Evolutionary conservation across 2,329 filamentous ascomycete genomes (phyloP), one percentile per base, ranked within the genome.

Genomic region (Monilinia fructigena): DNA sequence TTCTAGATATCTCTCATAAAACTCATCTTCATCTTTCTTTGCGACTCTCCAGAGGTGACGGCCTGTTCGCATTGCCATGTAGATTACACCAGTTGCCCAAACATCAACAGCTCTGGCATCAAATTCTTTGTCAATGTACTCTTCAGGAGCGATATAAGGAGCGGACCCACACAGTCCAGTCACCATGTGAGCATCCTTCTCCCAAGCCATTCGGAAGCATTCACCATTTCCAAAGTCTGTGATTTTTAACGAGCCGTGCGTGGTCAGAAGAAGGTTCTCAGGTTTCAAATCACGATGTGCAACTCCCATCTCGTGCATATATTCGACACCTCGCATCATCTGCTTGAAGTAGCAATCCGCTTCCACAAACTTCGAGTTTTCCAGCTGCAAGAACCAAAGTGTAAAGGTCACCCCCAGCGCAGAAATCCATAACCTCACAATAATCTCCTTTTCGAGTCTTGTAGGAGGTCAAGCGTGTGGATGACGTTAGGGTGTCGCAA

Each of bases 341-440:
- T 99, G 95, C 80, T 98, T 97, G 83, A 99, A 99, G 78, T 95
- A 96, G 80, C 95, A 99, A 77, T 99, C 95, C 68, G 95, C 94
- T 79, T 99, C 95, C 68, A 87, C 83, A 40, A 40, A 96, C 92
- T 77, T 95, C 93, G 26, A 99, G 87, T 78, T 97, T 97, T 67
- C 92, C 92, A 48, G 93, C 92, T 8, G 95, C 88, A 40, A 98
- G 86, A 26, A 99, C 90, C 6, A 99, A 84, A 0, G 93, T 97
- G 78, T 98, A 98, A 31, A 99, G 83, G 77, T 99, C 95, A 67
- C 95, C 95, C 68, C 95, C 95, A 48, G 94, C 93, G 77, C 95
- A 99, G 76, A 95, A 99, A 79, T 99, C 95, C 95, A 99, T 99
- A 63, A 99, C 95, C 78, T 99, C 95, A 79, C 95, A 99, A 78